phyloP scores from a whole-genome alignment of 1,284 basidiomycete species.

The Ceratobasidium sp. region DNA sequence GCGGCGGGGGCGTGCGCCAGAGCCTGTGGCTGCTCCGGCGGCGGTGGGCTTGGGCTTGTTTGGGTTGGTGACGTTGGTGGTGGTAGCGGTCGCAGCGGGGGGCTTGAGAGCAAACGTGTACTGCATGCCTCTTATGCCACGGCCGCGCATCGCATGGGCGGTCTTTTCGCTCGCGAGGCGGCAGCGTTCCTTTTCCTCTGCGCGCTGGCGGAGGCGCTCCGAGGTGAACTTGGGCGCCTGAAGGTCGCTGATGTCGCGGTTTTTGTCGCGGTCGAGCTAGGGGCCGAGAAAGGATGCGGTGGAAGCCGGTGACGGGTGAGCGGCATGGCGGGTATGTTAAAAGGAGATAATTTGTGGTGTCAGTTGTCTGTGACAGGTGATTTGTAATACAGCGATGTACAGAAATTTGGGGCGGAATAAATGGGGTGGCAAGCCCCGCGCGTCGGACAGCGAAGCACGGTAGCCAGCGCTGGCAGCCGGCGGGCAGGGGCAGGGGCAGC shows the following conservation, averaged over 20 bases:
- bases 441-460: conserved; percentile 5
- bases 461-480: neutral
- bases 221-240: conserved; percentile 82
- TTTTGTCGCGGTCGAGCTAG: conserved; percentile 45
- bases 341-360: conserved; percentile 35
- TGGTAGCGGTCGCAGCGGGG: conserved; percentile 42
- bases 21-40: neutral
- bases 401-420: conserved; percentile 39
- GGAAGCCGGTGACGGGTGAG: conserved; percentile 16
- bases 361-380: conserved; percentile 42
- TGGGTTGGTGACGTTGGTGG: conserved; percentile 36
- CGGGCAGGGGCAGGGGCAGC: neutral
- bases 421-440: conserved; percentile 5
- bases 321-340: conserved; percentile 28
- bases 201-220: conserved; percentile 80
- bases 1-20: conserved; percentile 29
- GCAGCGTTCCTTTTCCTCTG: conserved; percentile 79
- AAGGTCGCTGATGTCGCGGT: conserved; percentile 72
- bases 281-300: conserved; percentile 23
- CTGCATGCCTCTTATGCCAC: conserved; percentile 82
- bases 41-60: conserved; percentile 12
- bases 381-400: conserved; percentile 44
- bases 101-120: conserved; percentile 85
- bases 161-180: conserved; percentile 45
- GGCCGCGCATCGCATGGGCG: conserved; percentile 67